Base-by-base conservation (phyloP, 495 filamentous ascomycete genomes). In the Penicillium paradoxum region DNA sequence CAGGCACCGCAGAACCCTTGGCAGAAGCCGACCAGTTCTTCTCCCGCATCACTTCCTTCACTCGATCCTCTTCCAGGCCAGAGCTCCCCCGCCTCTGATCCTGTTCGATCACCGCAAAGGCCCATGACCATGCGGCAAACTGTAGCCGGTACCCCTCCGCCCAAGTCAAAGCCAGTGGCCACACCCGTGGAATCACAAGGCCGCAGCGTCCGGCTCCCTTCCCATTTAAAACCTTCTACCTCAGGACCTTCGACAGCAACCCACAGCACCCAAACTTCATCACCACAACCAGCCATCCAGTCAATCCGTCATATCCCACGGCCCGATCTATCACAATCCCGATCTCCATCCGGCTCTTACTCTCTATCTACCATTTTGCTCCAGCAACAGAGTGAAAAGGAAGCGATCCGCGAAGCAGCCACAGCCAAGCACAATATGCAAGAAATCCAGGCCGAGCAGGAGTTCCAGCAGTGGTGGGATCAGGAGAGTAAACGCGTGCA, bases 401-500 rank as follows among this genome's bases (percentile, higher is more conserved):
- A 91, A 53, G 77, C 82, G 45, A 81, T 93, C 54, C 83, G 80
- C 36, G 91, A 95, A 68, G 89, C 89, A n/a, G 75, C 75, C 11
- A 82, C 78, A 0, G 86, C 88, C 2, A 96, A 95, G 66, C 79
- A 92, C 37, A 90, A 85, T 53, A 68, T 98, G 36, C 81, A 92
- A 61, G 93, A 97, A 36, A 98, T 98, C 56, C 95, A 98, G 63
- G 81, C 87, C 45, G 93, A 98, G 66, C 93, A 98, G 66, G 89
- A 90, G 30, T 98, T 98, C 69, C 88, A 96, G 66, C 85, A 92
- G 63, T 98, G 95, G 93, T 98, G 93, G 93, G 91, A 97, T 56
- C 81, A 86, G 50, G 93, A 98, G 65, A 91, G 87, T 64, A 79
- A 80, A 57, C 79, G 87, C 42, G 73, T 88, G 4, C 76, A 73